A percentile compares a stretch with the other conserved stretches of the same genome.
These are phyloP conservation scores for Alternaria arborescens DNA, from an alignment of 2,329 filamentous ascomycete genomes.

Conservation along the genomic window DNA sequence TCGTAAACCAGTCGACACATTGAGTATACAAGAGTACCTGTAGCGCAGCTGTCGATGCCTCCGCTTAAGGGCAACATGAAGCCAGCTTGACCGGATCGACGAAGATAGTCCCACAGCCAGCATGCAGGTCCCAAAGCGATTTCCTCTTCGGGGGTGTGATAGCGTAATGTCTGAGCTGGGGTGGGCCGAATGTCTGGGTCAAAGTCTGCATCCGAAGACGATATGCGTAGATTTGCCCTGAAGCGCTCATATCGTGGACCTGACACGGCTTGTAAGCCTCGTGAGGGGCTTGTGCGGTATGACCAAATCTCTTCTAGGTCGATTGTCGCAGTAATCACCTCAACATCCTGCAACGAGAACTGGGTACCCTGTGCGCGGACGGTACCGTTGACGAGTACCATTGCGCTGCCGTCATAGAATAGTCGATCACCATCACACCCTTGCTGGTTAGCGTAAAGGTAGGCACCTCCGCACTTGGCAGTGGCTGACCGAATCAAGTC, in stretches of 20 bases:
- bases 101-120: slow-evolving; percentile 72
- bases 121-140: slow-evolving; percentile 71
- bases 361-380: slow-evolving; percentile 72
- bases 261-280: slow-evolving; percentile 65
- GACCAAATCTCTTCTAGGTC: slow-evolving; percentile 74
- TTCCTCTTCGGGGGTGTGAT: slow-evolving; percentile 64
- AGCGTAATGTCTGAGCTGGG: slow-evolving; percentile 41
- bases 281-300: slow-evolving; percentile 64
- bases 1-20: slow-evolving; percentile 67
- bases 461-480: slow-evolving; percentile 58
- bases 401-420: slow-evolving; percentile 61
- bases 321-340: slow-evolving; percentile 65
- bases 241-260: slow-evolving; percentile 58
- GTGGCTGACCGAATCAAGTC: slow-evolving; percentile 73
- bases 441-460: slow-evolving; percentile 68
- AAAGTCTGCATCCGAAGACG: slow-evolving; percentile 51
- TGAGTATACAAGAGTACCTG: slow-evolving; percentile 31
- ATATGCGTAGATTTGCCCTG: slow-evolving; percentile 56
- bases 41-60: slow-evolving; percentile 66
- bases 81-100: slow-evolving; percentile 59
- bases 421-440: slow-evolving; percentile 55
- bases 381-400: slow-evolving; percentile 70
- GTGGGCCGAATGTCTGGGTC: slow-evolving; percentile 59
- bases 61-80: slow-evolving; percentile 67
- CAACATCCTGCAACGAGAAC: slow-evolving; percentile 65